Evolutionary conservation across 2,329 filamentous ascomycete species (phyloP).

Genomic region (Aureobasidium namibiae): DNA sequence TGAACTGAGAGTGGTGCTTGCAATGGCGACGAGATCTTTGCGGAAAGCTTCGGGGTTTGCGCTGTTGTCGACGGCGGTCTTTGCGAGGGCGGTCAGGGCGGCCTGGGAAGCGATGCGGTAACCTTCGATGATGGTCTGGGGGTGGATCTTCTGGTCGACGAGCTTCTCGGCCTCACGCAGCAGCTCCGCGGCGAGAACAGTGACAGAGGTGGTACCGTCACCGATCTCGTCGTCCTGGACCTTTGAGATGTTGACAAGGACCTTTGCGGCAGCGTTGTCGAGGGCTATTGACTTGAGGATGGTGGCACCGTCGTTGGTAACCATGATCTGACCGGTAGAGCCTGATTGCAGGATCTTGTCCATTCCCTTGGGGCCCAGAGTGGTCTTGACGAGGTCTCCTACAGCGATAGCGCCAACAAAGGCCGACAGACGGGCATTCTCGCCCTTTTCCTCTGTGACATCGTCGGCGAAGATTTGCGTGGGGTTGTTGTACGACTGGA

Average conservation of each 20-base stretch:
- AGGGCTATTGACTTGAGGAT: conserved; percentile 98
- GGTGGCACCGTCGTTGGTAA: conserved; percentile 97
- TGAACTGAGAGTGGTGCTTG: conserved; percentile 89
- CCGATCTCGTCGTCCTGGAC: conserved; percentile 98
- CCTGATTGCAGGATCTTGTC: conserved; percentile 96
- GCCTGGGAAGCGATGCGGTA: conserved; percentile 94
- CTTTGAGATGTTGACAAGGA: conserved; percentile 98
- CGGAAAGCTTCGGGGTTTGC: conserved; percentile 74
- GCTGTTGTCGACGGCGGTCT: conserved; percentile 83
- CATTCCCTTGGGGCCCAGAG: conserved; percentile 95
- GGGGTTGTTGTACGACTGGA: conserved; percentile 53
- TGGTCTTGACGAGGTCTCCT: conserved; percentile 94
- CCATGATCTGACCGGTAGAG: conserved; percentile 93
- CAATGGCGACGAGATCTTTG: conserved; percentile 82
- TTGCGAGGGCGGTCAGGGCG: conserved; percentile 74
- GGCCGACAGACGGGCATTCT: conserved; percentile 96
- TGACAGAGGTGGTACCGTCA: conserved; percentile 96
- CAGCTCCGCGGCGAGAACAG: conserved; percentile 89
- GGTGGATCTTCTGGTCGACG: conserved; percentile 96
- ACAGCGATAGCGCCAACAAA: conserved; percentile 98
- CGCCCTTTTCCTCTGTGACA: conserved; percentile 94
- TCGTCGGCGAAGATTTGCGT: conserved; percentile 98
- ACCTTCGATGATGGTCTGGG: conserved; percentile 98
- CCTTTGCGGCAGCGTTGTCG: conserved; percentile 96
- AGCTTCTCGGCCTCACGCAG: conserved; percentile 94